Base-by-base conservation (phyloP, 2,329 filamentous ascomycete genomes). In the Rugonectria rugulosa region DNA sequence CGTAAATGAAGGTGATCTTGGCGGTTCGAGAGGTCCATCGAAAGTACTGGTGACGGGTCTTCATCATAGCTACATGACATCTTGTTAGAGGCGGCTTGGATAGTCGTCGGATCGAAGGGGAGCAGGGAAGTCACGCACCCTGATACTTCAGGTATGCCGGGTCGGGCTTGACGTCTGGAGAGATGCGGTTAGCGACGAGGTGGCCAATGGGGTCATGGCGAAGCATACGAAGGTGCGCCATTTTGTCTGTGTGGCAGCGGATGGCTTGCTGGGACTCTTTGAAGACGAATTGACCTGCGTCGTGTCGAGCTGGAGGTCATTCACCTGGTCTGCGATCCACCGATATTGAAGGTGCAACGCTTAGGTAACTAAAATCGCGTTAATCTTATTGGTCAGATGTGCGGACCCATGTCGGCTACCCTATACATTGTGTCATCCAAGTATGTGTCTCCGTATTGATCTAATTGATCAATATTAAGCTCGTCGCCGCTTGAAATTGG, bases 41-140 rank as follows among this genome's bases (percentile, higher is more conserved):
- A 85, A 98, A 99, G 85, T 91, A 97, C 79, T 92, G 92, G 85
- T 93, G 89, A 64, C 95, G 89, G 80, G 91, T 92, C 70, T 84
- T 81, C 70, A 84, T 86, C 87, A 97, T 90, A 74, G 89, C 93
- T 97, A 69, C 50, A 36, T 67, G 56, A 29, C 49, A 55, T 40
- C 21, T 45, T 38, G 66, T 72, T 68, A 73, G 66, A 43, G 14
- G 23, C 31, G 17, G 44, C 46, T 21, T 27, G 34, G 15, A 29
- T 49, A n/a, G 26, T 32, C 38, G 53, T 63, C 43, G 57, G 43
- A 34, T 60, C 51, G 60, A 45, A 24, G 23, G 41, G 50, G 46
- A 52, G 44, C 49, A 53, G 38, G 57, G 57, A 65, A 65, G 61
- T 68, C 61, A 69, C 73, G 65, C 63, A 76, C 74, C 69, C 61